Conservation (phyloP, 768 basidiomycete species). For the Boletus bicolor region DNA sequence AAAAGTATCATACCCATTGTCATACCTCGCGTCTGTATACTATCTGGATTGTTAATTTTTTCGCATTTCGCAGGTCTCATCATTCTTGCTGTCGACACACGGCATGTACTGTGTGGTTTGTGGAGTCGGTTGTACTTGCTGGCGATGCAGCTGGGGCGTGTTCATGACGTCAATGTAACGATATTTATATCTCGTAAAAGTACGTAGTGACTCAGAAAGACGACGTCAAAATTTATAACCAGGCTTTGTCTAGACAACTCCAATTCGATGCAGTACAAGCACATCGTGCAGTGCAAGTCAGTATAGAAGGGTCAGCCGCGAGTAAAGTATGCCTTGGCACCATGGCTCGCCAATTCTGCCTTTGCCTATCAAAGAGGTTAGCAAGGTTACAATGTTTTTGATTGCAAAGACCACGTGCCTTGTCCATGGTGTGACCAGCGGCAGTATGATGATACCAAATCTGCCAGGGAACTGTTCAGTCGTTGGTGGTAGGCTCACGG, state of each 20-base stretch:
- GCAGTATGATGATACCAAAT: conserved; percentile 77
- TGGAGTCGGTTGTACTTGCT: neutral
- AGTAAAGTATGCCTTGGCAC: conserved; percentile 85
- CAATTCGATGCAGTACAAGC: conserved; percentile 14
- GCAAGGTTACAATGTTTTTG: neutral
- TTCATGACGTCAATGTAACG: conserved; percentile 10
- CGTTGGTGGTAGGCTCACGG: conserved; percentile 7
- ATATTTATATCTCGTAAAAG: conserved; percentile 12
- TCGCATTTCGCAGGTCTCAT: conserved; percentile 57
- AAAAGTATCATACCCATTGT: conserved; percentile 30
- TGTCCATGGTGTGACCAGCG: conserved; percentile 85
- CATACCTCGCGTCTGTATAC: conserved; percentile 15
- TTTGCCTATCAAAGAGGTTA: conserved; percentile 57
- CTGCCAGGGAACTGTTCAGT: conserved; percentile 34
- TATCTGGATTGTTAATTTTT: conserved; percentile 78
- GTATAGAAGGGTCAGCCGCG: conserved; percentile 51
- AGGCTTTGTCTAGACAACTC: neutral
- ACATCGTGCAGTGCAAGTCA: conserved; percentile 15
- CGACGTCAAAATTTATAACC: neutral
- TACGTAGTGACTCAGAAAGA: neutral
- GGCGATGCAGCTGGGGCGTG: neutral
- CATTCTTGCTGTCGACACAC: neutral
- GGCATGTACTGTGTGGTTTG: conserved; percentile 9
- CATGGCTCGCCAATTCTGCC: conserved; percentile 75
- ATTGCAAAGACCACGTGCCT: conserved; percentile 44